These are phyloP conservation scores for Pugionium dolabratum DNA, from an alignment of 345 rosid species.

Conservation along the genomic window DNA sequence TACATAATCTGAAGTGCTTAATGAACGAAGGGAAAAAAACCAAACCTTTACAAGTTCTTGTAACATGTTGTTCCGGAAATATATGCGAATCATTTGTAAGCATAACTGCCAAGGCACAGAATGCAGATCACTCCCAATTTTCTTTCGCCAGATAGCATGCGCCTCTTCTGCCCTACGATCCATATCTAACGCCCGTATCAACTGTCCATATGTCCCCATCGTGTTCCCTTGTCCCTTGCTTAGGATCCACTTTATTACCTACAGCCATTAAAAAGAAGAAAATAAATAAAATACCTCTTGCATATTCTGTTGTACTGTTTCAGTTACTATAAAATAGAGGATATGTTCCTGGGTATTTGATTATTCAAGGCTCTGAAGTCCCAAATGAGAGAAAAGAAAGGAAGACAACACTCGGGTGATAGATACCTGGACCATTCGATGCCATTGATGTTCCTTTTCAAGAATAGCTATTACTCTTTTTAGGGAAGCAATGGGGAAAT, in stretches of 20 bases:
- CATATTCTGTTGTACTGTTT: not conserved
- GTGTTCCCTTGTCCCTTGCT: slow-evolving; percentile 98
- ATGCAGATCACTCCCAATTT: slow-evolving; percentile 72
- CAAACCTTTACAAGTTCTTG: slow-evolving; percentile 73
- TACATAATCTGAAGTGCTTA: not conserved
- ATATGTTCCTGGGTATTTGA: not conserved
- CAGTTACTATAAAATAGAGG: not conserved
- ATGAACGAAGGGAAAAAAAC: not conserved
- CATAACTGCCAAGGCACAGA: slow-evolving; percentile 93
- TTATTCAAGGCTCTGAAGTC: slow-evolving; percentile 5
- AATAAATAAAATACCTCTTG: not conserved
- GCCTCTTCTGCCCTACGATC: slow-evolving; percentile 93
- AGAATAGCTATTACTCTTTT: slow-evolving; percentile 67
- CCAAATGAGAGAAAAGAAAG: not conserved
- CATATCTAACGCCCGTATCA: slow-evolving; percentile 80
- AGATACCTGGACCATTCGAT: slow-evolving; percentile 77
- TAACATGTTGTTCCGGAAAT: slow-evolving; percentile 82
- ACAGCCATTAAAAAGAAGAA: slow-evolving; percentile 5
- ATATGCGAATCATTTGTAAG: slow-evolving; percentile 66
- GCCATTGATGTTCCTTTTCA: slow-evolving; percentile 90
- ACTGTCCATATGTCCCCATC: slow-evolving; percentile 72
- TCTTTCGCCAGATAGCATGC: slow-evolving; percentile 76
- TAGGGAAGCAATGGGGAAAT: slow-evolving; percentile 75
- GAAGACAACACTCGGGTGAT: not conserved
- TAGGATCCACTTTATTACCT: slow-evolving; percentile 98